These are phyloP conservation scores for Lanzia echinophila DNA, from an alignment of 2,329 filamentous ascomycete genomes.

Conservation along the genomic window DNA sequence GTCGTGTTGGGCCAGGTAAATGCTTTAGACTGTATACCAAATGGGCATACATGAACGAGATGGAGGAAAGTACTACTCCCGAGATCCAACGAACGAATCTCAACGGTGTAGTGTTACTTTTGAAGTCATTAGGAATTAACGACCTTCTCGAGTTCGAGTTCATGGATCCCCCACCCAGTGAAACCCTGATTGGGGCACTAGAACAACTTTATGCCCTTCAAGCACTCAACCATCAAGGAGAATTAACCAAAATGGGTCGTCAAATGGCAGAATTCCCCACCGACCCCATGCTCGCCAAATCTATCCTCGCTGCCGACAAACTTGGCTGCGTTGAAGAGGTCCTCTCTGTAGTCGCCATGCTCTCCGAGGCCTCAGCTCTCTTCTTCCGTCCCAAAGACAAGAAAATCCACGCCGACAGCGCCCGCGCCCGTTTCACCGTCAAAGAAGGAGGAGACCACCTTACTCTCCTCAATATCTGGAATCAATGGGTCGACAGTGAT, in stretches of 20 bases:
- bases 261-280: constrained; percentile 95
- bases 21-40: constrained; percentile 92
- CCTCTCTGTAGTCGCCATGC: constrained; percentile 88
- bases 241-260: constrained; percentile 82
- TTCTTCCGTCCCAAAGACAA: constrained; percentile 97
- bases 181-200: constrained; percentile 80
- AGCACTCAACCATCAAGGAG: constrained; percentile 79
- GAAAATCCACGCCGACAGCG: constrained; percentile 90
- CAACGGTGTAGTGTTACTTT: constrained; percentile 71
- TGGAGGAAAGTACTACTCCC: constrained; percentile 85
- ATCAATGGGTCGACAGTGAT: constrained; percentile 89
- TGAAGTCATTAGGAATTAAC: constrained; percentile 88
- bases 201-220: constrained; percentile 90
- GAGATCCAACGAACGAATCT: constrained; percentile 91
- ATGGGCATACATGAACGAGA: constrained; percentile 89
- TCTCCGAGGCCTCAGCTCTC: constrained; percentile 78
- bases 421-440: constrained; percentile 79
- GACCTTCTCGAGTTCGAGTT: constrained; percentile 93
- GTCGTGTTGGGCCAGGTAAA: constrained; percentile 85
- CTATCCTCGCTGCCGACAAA: constrained; percentile 80
- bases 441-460: constrained; percentile 88
- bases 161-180: constrained; percentile 85
- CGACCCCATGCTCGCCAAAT: constrained; percentile 84
- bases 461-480: constrained; percentile 86
- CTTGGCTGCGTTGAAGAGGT: constrained; percentile 93